Evolutionary conservation across 192 early-diverging fungal species (phyloP), one percentile per base, ranked within the genome.

Genomic region (Thamnidium elegans): DNA sequence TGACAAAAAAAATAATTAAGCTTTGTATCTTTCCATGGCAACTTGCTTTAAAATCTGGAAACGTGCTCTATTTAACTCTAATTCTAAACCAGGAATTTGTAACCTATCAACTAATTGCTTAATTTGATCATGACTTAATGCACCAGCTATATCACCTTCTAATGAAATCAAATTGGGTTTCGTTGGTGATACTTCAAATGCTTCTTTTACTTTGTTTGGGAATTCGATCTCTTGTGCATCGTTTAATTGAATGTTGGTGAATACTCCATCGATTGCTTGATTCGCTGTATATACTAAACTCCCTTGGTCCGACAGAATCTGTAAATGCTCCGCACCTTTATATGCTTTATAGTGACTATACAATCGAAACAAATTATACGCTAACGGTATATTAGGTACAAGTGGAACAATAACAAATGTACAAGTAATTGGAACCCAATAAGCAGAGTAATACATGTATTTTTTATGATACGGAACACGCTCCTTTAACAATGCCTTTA

Each of bases 291-390:
- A 68, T 15, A 34, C 30, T 7, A 73, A 48, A 17, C 43, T 39
- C 13, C 50, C 46, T 39, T 68, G 30, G 7, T 63, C 8, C 10
- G 47, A 31, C 4, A 73, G 44, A 4, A 43, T 19, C 17, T 73
- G 23, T n/a, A 73, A 19, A 54, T 73, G 66, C 20, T 73, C 65
- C 0, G 63, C 71, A 34, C 71, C 71, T 39, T 73, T 73, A 30
- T 62, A 73, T n/a, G 71, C 71, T 87, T 88, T 88, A 70, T 89
- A 90, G 52, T 92, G 89, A 67, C 87, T 89, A 70, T 90, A 92
- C 21, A 92, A 78, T 3, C 90, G 85, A 61, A 89, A 92, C 32
- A 88, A 58, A 70, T 92, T 92, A 69, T 92, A 92, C 31, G 87
- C 87, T 15, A 92, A 65, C 0, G 89, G 89, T 39, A 92, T 85